Conservation (phyloP, 1,284 basidiomycete species). For the Cryptococcus sp. region DNA sequence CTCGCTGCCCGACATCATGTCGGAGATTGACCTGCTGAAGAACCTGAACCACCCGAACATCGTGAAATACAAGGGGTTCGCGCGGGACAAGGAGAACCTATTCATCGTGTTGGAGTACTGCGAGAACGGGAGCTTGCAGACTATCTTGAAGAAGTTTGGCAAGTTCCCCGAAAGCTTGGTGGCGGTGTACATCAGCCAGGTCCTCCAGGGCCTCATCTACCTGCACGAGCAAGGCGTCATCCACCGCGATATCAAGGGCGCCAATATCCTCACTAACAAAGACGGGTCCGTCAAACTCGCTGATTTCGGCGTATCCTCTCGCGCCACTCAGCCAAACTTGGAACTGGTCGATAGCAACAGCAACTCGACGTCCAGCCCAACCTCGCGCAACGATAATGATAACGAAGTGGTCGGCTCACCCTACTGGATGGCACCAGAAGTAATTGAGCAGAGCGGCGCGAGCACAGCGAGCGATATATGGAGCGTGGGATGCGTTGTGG, state of each 20-base stretch:
- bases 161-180: constrained; percentile 97
- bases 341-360: neutral
- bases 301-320: constrained; percentile 84
- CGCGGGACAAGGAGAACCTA: constrained; percentile 88
- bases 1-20: constrained; percentile 94
- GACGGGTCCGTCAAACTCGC: constrained; percentile 95
- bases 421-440: constrained; percentile 99
- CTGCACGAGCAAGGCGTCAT: constrained; percentile 97
- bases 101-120: constrained; percentile 97
- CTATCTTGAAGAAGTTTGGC: constrained; percentile 94
- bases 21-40: constrained; percentile 94
- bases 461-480: constrained; percentile 97
- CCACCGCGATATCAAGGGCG: constrained; percentile 98
- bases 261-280: constrained; percentile 97
- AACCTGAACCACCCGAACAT: constrained; percentile 92
- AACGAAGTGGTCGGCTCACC: constrained; percentile 93
- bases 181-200: constrained; percentile 91
- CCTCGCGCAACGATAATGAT: constrained; percentile 56
- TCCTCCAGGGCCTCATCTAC: constrained; percentile 86
- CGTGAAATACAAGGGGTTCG: constrained; percentile 96
- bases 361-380: neutral
- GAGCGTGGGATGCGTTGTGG: constrained; percentile 95
- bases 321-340: constrained; percentile 49
- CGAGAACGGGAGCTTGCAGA: constrained; percentile 95
- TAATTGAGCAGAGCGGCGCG: constrained; percentile 94